Percentiles rank a stretch among this genome's conserved stretches.
These are phyloP conservation scores for Spatholobus suberectus DNA, from an alignment of 306 rosid species.

Conservation along the genomic window DNA sequence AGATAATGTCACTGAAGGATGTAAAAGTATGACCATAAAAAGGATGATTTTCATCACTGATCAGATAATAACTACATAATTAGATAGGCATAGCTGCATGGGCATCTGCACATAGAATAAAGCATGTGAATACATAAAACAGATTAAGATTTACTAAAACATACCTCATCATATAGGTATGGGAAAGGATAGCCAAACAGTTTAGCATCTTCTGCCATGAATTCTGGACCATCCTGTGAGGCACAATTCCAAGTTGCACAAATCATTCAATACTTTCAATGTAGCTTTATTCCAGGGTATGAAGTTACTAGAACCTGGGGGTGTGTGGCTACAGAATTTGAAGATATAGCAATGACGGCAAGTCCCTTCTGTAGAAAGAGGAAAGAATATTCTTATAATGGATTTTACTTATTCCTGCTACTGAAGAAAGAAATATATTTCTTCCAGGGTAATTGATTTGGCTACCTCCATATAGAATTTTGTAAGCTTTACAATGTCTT, in stretches of 20 bases:
- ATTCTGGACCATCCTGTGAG: constrained; percentile 92
- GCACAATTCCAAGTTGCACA: constrained; percentile 52
- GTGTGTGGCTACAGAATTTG: constrained; percentile 82
- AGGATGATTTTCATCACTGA: neutral
- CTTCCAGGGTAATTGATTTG: constrained; percentile 4
- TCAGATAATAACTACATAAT: constrained; percentile 13
- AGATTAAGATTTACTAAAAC: constrained; percentile 10
- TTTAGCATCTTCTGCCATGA: constrained; percentile 91
- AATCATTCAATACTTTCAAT: constrained; percentile 47
- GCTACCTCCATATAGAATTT: constrained; percentile 82
- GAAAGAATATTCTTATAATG: constrained; percentile 11
- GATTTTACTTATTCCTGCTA: constrained; percentile 27
- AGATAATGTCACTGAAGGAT: constrained; percentile 13
- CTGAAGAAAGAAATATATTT: constrained; percentile 32
- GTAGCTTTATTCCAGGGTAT: constrained; percentile 46
- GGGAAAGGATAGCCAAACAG: constrained; percentile 85
- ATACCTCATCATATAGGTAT: constrained; percentile 87
- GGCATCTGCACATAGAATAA: constrained; percentile 29
- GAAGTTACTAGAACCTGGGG: constrained; percentile 76
- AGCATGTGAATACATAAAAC: constrained; percentile 3
- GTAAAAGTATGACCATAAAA: constrained; percentile 1
- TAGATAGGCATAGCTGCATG: constrained; percentile 23
- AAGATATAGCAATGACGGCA: constrained; percentile 83
- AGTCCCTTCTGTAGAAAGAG: constrained; percentile 77
- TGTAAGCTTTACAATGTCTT: constrained; percentile 75